Conservation (phyloP, 2,329 filamentous ascomycete genomes). For the Phialocephala sp. region DNA sequence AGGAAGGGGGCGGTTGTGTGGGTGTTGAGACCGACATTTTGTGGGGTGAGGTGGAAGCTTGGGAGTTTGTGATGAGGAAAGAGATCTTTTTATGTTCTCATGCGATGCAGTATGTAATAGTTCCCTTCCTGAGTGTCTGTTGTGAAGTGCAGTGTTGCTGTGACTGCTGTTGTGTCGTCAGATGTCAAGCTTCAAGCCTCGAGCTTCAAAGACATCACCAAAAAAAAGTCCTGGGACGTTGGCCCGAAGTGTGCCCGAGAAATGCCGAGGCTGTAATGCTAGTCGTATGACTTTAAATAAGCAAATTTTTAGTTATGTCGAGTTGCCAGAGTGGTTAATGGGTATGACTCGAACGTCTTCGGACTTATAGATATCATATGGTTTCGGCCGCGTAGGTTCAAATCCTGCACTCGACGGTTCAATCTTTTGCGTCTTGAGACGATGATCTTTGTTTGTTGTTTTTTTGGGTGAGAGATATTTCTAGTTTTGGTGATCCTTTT, state of each 20-base stretch:
- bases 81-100: neutral
- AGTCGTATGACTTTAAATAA: constrained; percentile 21
- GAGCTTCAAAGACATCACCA: constrained; percentile 1
- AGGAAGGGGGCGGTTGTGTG: constrained; percentile 2
- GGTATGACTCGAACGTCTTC: constrained; percentile 42
- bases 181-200: no score
- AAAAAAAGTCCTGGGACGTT: neutral
- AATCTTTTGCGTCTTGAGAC: neutral
- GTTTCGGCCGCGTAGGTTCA: constrained; percentile 45
- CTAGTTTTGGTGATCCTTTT: no score
- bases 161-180: neutral
- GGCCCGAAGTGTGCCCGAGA: neutral
- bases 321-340: constrained; percentile 45
- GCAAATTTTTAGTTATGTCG: constrained; percentile 23
- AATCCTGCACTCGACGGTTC: constrained; percentile 40
- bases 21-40: constrained; percentile 26
- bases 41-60: neutral
- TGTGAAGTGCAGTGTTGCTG: neutral
- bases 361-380: constrained; percentile 42
- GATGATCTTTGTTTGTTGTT: neutral
- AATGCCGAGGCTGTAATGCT: neutral
- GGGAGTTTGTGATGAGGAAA: neutral
- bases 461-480: neutral
- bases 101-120: neutral
- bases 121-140: neutral